These are phyloP conservation scores for Dothideomycetes sp. DNA, from an alignment of 2,329 filamentous ascomycete genomes.

Conservation along the genomic window DNA sequence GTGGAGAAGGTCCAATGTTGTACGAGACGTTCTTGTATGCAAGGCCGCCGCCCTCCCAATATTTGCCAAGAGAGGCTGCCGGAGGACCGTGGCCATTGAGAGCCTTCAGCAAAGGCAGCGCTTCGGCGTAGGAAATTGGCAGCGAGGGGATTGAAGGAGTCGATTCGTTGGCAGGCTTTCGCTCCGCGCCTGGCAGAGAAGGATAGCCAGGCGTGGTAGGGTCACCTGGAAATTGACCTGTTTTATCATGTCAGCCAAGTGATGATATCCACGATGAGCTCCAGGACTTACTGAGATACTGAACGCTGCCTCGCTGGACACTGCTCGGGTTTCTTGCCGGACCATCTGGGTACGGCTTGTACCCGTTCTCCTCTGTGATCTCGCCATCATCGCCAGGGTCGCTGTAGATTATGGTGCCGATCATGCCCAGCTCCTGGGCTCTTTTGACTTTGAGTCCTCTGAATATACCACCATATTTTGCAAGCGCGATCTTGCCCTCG, in stretches of 20 bases:
- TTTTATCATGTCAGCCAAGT: neutral
- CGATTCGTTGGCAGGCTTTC: conserved; percentile 55
- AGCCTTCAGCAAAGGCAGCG: conserved; percentile 75
- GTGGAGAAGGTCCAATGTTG: conserved; percentile 72
- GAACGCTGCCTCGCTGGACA: conserved; percentile 78
- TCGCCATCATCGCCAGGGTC: conserved; percentile 85
- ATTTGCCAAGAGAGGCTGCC: conserved; percentile 59
- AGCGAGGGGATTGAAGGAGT: conserved; percentile 83
- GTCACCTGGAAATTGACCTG: conserved; percentile 53
- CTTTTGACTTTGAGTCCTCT: conserved; percentile 86
- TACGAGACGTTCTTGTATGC: conserved; percentile 74
- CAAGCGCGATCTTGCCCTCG: conserved; percentile 75
- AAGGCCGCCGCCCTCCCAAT: conserved; percentile 64
- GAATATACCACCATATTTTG: conserved; percentile 78
- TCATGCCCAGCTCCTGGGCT: conserved; percentile 80
- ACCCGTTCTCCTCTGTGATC: conserved; percentile 62
- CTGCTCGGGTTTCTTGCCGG: conserved; percentile 73
- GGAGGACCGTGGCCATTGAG: conserved; percentile 81
- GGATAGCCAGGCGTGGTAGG: conserved; percentile 92
- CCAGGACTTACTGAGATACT: conserved; percentile 38
- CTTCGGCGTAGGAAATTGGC: conserved; percentile 81
- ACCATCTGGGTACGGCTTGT: conserved; percentile 69
- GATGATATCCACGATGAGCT: neutral
- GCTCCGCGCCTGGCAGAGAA: conserved; percentile 77
- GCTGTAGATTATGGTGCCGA: conserved; percentile 73